These are phyloP conservation scores for Saturnispora quitensis DNA, from an alignment of 805 yeast species.

Conservation along the genomic window DNA sequence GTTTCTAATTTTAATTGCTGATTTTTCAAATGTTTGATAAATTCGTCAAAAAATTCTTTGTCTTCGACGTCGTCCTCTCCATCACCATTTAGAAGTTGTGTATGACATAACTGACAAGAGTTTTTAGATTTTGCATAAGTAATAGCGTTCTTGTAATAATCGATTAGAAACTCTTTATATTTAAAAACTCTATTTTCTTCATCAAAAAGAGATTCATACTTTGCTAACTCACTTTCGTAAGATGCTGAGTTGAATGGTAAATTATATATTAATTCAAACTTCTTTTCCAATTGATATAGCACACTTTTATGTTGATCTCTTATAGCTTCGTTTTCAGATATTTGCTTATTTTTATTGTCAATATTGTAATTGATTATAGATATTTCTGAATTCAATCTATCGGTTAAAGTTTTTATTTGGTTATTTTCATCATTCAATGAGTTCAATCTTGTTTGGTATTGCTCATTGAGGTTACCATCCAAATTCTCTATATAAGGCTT, in stretches of 20 bases:
- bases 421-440: constrained; percentile 9
- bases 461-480: constrained; percentile 7
- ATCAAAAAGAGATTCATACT: constrained; percentile 53
- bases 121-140: constrained; percentile 47
- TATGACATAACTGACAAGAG: constrained; percentile 63
- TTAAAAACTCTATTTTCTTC: constrained; percentile 57
- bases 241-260: constrained; percentile 33
- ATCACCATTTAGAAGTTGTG: constrained; percentile 43
- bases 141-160: constrained; percentile 63
- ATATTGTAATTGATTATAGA: constrained; percentile 5
- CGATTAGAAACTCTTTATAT: constrained; percentile 57
- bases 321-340: not conserved
- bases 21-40: constrained; percentile 18
- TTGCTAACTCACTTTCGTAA: constrained; percentile 41
- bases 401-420: constrained; percentile 10
- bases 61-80: constrained; percentile 11
- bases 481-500: constrained; percentile 8
- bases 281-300: not conserved
- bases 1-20: constrained; percentile 18
- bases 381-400: constrained; percentile 9
- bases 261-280: constrained; percentile 24
- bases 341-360: not conserved
- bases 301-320: not conserved
- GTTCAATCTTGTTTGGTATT: constrained; percentile 1
- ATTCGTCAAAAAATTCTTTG: constrained; percentile 13